A percentile compares a stretch with the other conserved stretches of the same genome.
Conservation (phyloP, 106 monocot genomes). For the Amphibolis antarctica region DNA sequence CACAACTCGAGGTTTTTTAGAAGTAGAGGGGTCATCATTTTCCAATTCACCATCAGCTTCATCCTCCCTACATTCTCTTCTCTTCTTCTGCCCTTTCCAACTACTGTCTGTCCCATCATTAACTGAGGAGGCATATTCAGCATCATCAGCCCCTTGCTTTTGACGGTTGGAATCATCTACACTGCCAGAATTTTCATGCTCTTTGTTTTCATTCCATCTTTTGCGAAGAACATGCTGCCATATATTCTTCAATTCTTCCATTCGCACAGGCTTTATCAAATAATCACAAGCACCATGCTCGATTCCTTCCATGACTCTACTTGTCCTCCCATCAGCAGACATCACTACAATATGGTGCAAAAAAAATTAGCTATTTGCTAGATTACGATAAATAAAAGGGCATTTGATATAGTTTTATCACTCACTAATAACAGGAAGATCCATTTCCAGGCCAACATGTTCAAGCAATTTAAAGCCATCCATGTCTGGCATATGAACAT, state of each 20-base stretch:
- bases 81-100: constrained; percentile 22
- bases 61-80: constrained; percentile 16
- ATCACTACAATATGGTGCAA: constrained; percentile 19
- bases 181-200: constrained; percentile 18
- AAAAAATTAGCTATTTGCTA: background rate
- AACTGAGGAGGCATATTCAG: constrained; percentile 16
- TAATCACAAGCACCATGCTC: constrained; percentile 27
- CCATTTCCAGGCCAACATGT: constrained; percentile 24
- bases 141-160: constrained; percentile 4
- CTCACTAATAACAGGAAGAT: constrained; percentile 30
- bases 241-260: constrained; percentile 24
- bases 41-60: constrained; percentile 20
- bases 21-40: constrained; percentile 19
- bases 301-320: constrained; percentile 21
- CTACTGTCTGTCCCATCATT: constrained; percentile 9
- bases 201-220: constrained; percentile 17
- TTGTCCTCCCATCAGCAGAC: constrained; percentile 20
- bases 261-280: constrained; percentile 19
- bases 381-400: background rate
- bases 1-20: constrained; percentile 26
- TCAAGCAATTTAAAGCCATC: constrained; percentile 24
- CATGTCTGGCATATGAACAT: constrained; percentile 29
- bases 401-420: background rate
- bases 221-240: constrained; percentile 29
- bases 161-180: constrained; percentile 9